Conservation (phyloP, 768 basidiomycete species). For the Xerocomellus intermedius region DNA sequence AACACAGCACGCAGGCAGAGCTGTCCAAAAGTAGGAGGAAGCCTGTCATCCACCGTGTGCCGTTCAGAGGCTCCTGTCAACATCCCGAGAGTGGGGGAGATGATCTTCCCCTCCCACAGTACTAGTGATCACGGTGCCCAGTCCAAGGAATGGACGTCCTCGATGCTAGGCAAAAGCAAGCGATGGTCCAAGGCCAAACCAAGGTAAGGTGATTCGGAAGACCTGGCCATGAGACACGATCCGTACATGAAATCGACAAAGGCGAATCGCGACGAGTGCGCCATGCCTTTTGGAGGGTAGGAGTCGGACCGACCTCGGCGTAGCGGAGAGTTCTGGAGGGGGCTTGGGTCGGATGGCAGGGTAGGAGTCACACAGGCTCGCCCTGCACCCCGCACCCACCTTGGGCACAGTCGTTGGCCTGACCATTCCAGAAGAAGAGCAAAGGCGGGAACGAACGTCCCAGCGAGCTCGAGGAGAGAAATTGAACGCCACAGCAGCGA, state of each 20-base stretch:
- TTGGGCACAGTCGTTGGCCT: background rate
- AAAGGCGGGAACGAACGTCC: background rate
- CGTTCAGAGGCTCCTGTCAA: too few relatives aligned
- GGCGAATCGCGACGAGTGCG: background rate
- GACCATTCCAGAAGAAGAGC: background rate
- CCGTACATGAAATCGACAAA: too few relatives aligned
- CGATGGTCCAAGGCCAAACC: background rate
- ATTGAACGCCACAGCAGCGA: background rate
- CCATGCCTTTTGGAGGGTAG: background rate
- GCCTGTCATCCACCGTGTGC: too few relatives aligned
- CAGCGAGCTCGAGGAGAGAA: background rate
- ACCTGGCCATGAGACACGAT: background rate
- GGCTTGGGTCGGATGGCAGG: background rate
- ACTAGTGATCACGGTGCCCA: background rate
- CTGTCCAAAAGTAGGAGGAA: too few relatives aligned
- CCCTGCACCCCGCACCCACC: background rate
- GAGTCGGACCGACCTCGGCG: background rate
- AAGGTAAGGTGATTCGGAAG: background rate
- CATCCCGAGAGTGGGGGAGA: too few relatives aligned
- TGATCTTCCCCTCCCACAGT: too few relatives aligned
- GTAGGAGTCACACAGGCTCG: background rate
- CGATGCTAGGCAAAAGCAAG: background rate
- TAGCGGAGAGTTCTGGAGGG: background rate
- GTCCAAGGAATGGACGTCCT: background rate
- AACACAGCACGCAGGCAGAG: background rate